phyloP scores from a whole-genome alignment of 768 basidiomycete species.

The Boletus rex-veris region DNA sequence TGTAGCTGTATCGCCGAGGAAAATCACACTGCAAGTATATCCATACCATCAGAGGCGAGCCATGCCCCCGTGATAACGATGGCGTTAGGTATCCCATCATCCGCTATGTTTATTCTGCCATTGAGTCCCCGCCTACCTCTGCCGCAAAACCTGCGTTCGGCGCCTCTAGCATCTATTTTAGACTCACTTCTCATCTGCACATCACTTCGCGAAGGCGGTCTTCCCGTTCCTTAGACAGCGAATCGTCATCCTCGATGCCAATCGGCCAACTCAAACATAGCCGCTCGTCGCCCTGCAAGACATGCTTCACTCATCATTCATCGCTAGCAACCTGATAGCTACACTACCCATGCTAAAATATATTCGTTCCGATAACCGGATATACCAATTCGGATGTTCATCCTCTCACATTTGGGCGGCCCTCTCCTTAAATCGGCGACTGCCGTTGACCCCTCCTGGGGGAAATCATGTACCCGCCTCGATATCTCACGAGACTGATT shows the following conservation, averaged over 20 bases:
- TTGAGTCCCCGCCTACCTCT: conserved; percentile 9
- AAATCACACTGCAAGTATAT: conserved; percentile 19
- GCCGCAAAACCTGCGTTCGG: conserved; percentile 12
- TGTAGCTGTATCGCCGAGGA: conserved; percentile 24
- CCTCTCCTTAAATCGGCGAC: conserved; percentile 15
- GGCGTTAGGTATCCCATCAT: conserved; percentile 15
- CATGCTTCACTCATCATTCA: neutral
- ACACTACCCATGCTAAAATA: neutral
- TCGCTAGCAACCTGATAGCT: neutral
- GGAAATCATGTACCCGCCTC: conserved; percentile 17
- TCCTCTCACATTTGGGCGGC: neutral
- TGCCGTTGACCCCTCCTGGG: conserved; percentile 12
- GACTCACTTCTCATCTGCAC: conserved; percentile 15
- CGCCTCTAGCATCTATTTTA: conserved; percentile 19
- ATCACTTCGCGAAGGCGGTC: conserved; percentile 25
- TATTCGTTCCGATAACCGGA: neutral
- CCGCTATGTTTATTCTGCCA: conserved; percentile 21
- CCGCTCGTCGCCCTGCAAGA: neutral
- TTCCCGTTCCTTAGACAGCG: conserved; percentile 7
- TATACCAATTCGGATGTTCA: conserved; percentile 5
- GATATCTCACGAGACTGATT: conserved; percentile 21
- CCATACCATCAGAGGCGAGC: conserved; percentile 13
- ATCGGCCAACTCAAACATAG: conserved; percentile 10
- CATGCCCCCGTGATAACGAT: conserved; percentile 18
- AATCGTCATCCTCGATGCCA: conserved; percentile 8